Percentiles rank a stretch among this genome's conserved stretches.
phyloP scores from a whole-genome alignment of 2,329 filamentous ascomycete species.

The Bertia moriformis region DNA sequence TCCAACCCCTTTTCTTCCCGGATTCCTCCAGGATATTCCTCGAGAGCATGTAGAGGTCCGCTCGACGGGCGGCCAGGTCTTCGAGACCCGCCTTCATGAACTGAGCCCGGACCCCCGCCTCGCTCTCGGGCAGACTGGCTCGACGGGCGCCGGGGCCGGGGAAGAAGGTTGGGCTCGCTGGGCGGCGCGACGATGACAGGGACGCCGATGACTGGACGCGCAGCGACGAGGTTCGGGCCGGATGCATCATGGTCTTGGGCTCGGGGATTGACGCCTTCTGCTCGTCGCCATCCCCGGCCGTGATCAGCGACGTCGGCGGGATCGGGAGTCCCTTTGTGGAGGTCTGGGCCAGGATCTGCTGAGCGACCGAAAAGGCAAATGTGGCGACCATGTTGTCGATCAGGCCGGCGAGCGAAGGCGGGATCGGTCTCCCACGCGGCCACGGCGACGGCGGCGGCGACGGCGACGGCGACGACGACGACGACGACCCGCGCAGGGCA shows the following conservation, averaged over 20 bases:
- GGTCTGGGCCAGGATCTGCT: conserved; percentile 65
- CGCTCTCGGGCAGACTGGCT: conserved; percentile 18
- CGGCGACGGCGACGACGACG: conserved; percentile 19
- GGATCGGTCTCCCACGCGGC: conserved; percentile 8
- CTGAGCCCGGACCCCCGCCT: conserved; percentile 26
- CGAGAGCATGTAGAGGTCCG: conserved; percentile 68
- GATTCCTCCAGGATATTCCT: conserved; percentile 65
- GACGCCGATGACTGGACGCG: conserved; percentile 20
- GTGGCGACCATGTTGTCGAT: conserved; percentile 65
- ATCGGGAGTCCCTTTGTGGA: conserved; percentile 54
- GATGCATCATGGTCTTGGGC: conserved; percentile 58
- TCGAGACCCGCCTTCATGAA: conserved; percentile 56
- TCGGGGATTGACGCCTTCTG: conserved; percentile 50
- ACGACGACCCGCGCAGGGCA: conserved; percentile 32
- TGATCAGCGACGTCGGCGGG: conserved; percentile 37
- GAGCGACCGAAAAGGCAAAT: conserved; percentile 63
- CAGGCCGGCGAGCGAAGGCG: conserved; percentile 30
- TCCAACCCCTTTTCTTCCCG: conserved; percentile 61
- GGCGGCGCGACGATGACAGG: conserved; percentile 15
- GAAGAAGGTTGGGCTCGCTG: conserved; percentile 36
- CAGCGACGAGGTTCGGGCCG: conserved; percentile 48
- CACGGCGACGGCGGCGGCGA: conserved; percentile 8
- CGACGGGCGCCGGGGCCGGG: conserved; percentile 29
- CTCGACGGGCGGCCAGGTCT: conserved; percentile 68
- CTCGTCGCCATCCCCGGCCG: conserved; percentile 28